Percentiles rank a stretch among this genome's conserved stretches.
These are phyloP conservation scores for Saprolegnia parasitica DNA, from an alignment of 352 stramenopile genomes.

Conservation along the genomic window DNA sequence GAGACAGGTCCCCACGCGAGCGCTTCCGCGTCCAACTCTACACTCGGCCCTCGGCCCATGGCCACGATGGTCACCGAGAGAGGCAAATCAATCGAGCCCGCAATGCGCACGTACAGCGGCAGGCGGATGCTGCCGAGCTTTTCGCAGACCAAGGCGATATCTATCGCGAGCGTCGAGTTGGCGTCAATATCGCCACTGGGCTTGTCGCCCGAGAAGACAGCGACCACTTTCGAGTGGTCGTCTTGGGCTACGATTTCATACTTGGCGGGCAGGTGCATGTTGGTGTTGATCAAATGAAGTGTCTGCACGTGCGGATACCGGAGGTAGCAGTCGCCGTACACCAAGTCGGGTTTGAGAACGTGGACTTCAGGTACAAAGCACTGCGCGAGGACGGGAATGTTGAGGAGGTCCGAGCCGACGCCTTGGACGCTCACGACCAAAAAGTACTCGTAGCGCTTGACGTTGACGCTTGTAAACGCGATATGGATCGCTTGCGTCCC, in stretches of 20 bases:
- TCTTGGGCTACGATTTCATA: constrained; percentile 91
- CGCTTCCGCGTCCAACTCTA: constrained; percentile 74
- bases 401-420: constrained; percentile 86
- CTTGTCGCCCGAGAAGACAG: constrained; percentile 68
- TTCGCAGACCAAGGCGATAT: constrained; percentile 82
- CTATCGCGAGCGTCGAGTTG: constrained; percentile 53
- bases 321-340: constrained; percentile 89
- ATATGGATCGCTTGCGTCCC: constrained; percentile 80
- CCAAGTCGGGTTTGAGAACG: constrained; percentile 60
- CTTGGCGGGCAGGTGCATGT: constrained; percentile 59
- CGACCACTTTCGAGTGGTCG: constrained; percentile 78
- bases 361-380: constrained; percentile 81
- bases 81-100: constrained; percentile 83
- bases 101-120: constrained; percentile 80
- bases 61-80: constrained; percentile 84
- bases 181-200: constrained; percentile 55
- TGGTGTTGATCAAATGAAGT: constrained; percentile 86
- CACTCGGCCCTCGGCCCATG: constrained; percentile 72
- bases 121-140: constrained; percentile 89
- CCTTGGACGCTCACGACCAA: constrained; percentile 88
- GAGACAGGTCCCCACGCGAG: constrained; percentile 88
- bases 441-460: constrained; percentile 90
- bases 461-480: constrained; percentile 78
- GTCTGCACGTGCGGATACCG: constrained; percentile 88
- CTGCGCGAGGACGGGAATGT: constrained; percentile 84